These are phyloP conservation scores for Pseudogymnoascus sp. DNA, from an alignment of 2,329 filamentous ascomycete species.

Conservation along the genomic window DNA sequence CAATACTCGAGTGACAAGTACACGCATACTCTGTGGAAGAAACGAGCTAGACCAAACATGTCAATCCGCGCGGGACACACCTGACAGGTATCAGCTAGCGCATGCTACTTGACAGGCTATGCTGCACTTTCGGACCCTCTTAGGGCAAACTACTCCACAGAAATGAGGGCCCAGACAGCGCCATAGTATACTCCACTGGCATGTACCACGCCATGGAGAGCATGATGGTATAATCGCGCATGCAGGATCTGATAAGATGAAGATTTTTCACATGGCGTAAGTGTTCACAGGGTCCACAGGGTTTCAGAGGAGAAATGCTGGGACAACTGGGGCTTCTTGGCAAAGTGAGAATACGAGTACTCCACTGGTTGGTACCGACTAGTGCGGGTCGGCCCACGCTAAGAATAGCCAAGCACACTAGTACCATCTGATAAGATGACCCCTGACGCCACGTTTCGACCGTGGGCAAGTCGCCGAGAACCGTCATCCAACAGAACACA, in stretches of 20 bases:
- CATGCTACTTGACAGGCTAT: neutral
- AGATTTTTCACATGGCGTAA: neutral
- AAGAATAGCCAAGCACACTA: neutral
- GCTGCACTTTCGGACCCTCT: neutral
- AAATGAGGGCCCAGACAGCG: neutral
- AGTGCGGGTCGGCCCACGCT: neutral
- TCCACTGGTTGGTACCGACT: neutral
- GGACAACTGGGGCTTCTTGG: neutral
- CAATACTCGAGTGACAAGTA: neutral
- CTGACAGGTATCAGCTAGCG: neutral
- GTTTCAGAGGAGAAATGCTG: neutral
- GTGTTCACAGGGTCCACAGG: neutral
- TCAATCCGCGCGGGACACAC: neutral
- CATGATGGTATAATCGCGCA: neutral
- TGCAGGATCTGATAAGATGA: conserved; percentile 8
- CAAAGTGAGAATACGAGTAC: neutral
- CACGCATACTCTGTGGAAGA: neutral
- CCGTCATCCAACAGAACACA: conserved; percentile 10
- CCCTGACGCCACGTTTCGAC: neutral
- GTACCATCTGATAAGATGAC: conserved; percentile 6
- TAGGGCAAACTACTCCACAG: neutral
- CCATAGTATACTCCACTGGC: neutral
- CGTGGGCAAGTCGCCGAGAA: neutral
- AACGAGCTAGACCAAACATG: neutral
- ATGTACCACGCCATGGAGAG: neutral